These are phyloP conservation scores for Pseudocercospora musae DNA, from an alignment of 2,329 filamentous ascomycete species.

Conservation along the genomic window DNA sequence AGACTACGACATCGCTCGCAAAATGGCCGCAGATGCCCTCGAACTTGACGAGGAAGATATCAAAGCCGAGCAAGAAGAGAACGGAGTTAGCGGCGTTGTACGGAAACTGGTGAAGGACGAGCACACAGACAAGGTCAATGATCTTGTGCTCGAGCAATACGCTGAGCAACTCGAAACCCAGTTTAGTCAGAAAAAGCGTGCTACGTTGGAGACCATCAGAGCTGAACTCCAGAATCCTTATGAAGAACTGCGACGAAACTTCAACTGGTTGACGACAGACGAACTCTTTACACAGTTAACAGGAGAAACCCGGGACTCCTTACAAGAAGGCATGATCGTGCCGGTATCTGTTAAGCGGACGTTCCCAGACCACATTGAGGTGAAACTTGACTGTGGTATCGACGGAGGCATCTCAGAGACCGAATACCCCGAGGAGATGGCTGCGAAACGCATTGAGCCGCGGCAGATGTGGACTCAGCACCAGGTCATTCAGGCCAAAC, in stretches of 20 bases:
- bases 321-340: slow-evolving; percentile 88
- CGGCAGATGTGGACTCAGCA: slow-evolving; percentile 69
- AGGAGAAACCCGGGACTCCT: slow-evolving; percentile 79
- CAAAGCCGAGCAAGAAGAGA: slow-evolving; percentile 87
- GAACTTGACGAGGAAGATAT: slow-evolving; percentile 98
- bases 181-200: slow-evolving; percentile 90
- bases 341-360: slow-evolving; percentile 84
- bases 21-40: slow-evolving; percentile 96
- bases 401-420: slow-evolving; percentile 82
- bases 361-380: slow-evolving; percentile 89
- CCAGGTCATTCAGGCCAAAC: slow-evolving; percentile 84
- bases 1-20: slow-evolving; percentile 95
- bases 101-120: slow-evolving; percentile 93
- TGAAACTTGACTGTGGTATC: slow-evolving; percentile 88
- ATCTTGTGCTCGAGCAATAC: slow-evolving; percentile 93
- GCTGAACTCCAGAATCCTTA: slow-evolving; percentile 90
- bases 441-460: slow-evolving; percentile 48
- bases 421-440: slow-evolving; percentile 71
- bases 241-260: slow-evolving; percentile 85
- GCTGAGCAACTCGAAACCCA: slow-evolving; percentile 91
- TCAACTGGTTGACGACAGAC: slow-evolving; percentile 64
- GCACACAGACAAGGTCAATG: slow-evolving; percentile 90
- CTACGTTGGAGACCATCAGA: slow-evolving; percentile 92
- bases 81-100: slow-evolving; percentile 84
- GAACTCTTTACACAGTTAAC: slow-evolving; percentile 97